A percentile compares a stretch with the other conserved stretches of the same genome.
phyloP scores from a whole-genome alignment of 2,329 filamentous ascomycete genomes.

The Emydomyces testavorans region DNA sequence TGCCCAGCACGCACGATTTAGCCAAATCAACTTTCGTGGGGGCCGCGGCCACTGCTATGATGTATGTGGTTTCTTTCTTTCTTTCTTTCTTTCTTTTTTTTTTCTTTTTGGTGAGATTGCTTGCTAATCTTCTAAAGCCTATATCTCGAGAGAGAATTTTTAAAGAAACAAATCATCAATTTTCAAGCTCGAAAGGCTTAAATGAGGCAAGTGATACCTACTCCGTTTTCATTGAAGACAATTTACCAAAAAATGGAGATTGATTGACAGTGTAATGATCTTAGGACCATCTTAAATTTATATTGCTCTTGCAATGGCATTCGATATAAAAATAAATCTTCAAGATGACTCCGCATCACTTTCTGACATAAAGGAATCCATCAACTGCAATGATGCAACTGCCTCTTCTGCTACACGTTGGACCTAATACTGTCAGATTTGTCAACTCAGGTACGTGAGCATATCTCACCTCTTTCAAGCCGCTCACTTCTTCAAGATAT shows the following conservation, averaged over 20 bases:
- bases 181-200: not conserved
- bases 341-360: too few relatives aligned
- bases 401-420: constrained; percentile 7
- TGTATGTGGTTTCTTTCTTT: constrained; percentile 44
- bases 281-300: too few relatives aligned
- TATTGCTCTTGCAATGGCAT: too few relatives aligned
- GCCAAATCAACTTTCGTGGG: constrained; percentile 42
- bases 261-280: too few relatives aligned
- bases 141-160: constrained; percentile 28
- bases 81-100: not conserved
- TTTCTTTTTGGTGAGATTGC: not conserved
- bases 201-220: too few relatives aligned
- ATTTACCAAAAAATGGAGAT: too few relatives aligned
- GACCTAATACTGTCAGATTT: constrained; percentile 3
- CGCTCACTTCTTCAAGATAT: constrained; percentile 53
- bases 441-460: too few relatives aligned
- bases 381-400: constrained; percentile 1
- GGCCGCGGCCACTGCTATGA: constrained; percentile 42
- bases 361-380: not conserved
- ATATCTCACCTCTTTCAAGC: constrained; percentile 44
- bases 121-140: constrained; percentile 20
- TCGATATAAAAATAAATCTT: too few relatives aligned
- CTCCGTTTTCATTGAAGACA: too few relatives aligned
- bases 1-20: constrained; percentile 20
- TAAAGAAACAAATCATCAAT: constrained; percentile 14